Conservation (phyloP, 306 rosid genomes). For the Cucumis cinereus region DNA sequence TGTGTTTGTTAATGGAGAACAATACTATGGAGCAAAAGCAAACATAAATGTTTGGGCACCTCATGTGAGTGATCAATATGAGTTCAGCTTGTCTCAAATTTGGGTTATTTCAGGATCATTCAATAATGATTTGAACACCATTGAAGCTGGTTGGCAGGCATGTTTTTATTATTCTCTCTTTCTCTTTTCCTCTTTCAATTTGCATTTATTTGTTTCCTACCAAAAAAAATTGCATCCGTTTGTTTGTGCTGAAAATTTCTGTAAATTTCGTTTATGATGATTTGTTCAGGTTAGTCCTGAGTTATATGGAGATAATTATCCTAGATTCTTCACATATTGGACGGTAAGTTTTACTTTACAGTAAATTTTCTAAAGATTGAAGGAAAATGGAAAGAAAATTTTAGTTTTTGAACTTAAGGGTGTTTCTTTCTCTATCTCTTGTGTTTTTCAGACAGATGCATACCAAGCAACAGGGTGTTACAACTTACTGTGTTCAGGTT, state of each 20-base stretch:
- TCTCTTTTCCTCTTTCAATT: background rate
- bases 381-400: background rate
- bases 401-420: background rate
- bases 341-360: slow-evolving; percentile 47
- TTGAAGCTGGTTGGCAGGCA: slow-evolving; percentile 99
- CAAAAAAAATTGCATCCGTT: too few relatives aligned
- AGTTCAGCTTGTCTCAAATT: slow-evolving; percentile 90
- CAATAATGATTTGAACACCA: slow-evolving; percentile 78
- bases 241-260: background rate
- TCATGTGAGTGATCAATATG: slow-evolving; percentile 53
- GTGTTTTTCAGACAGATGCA: slow-evolving; percentile 68
- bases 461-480: slow-evolving; percentile 97
- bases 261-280: background rate
- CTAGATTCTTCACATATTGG: slow-evolving; percentile 97
- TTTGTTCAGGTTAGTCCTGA: slow-evolving; percentile 84
- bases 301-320: slow-evolving; percentile 87
- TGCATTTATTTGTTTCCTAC: too few relatives aligned
- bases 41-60: slow-evolving; percentile 90
- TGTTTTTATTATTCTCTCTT: slow-evolving; percentile 9
- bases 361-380: background rate
- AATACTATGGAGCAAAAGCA: slow-evolving; percentile 94
- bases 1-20: slow-evolving; percentile 84
- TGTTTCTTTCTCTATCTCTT: background rate
- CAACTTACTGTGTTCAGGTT: slow-evolving; percentile 91
- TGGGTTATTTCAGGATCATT: slow-evolving; percentile 97